Evolutionary conservation across 768 basidiomycete genomes (phyloP).

Genomic region (Agrocybe pediades): DNA sequence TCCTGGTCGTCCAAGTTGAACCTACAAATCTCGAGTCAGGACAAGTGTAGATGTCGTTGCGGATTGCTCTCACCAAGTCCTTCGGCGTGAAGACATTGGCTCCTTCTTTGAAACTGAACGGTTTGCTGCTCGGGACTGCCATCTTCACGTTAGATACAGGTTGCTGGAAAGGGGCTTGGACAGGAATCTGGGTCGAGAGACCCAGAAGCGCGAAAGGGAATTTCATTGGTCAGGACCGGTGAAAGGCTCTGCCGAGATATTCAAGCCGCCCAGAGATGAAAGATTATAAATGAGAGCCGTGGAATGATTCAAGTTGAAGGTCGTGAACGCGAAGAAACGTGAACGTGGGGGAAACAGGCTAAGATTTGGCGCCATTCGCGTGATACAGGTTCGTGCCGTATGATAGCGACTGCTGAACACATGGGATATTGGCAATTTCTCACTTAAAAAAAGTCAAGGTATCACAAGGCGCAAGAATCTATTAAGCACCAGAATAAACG

Average conservation of each 20-base stretch:
- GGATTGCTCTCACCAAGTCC: slow-evolving; percentile 53
- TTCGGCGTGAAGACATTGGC: slow-evolving; percentile 67
- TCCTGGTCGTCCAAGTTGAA: slow-evolving; percentile 69
- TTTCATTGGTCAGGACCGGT: slow-evolving; percentile 40
- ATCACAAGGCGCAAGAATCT: slow-evolving; percentile 7
- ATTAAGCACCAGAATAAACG: neutral
- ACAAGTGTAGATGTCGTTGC: neutral
- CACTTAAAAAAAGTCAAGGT: slow-evolving; percentile 1
- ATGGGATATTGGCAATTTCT: neutral
- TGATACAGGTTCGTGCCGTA: neutral
- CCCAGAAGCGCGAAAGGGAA: slow-evolving; percentile 55
- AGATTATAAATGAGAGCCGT: neutral
- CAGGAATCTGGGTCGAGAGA: slow-evolving; percentile 55
- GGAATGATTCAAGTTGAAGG: neutral
- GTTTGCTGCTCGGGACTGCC: slow-evolving; percentile 23
- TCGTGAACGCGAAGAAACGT: neutral
- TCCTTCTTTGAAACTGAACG: slow-evolving; percentile 62
- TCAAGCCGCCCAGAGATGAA: neutral
- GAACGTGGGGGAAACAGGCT: slow-evolving; percentile 2
- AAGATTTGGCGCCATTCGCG: neutral
- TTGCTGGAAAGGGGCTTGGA: slow-evolving; percentile 29
- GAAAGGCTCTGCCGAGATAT: neutral
- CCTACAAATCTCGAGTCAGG: slow-evolving; percentile 19
- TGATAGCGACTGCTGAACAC: neutral
- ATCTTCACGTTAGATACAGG: slow-evolving; percentile 22